Evolutionary conservation across 2,329 filamentous ascomycete genomes (phyloP), one percentile per base, ranked within the genome.

Genomic region (Trichoderma sp.): DNA sequence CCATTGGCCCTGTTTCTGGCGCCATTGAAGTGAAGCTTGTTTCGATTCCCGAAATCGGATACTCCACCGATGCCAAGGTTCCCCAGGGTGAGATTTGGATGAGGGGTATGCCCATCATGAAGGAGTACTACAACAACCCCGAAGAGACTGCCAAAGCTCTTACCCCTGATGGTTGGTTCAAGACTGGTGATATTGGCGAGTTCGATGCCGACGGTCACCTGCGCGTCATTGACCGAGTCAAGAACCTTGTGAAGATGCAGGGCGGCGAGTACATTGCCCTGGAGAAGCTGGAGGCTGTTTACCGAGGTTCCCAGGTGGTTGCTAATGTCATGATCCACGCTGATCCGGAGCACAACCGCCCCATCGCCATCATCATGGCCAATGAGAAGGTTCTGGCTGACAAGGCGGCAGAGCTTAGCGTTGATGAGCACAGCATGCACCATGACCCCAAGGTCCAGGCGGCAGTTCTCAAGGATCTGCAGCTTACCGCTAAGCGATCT

Each of bases 231-330:
- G 96, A 98, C 84, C 94, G 96, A 80, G 95, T 98, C 91, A 98
- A 98, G 92, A 98, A 98, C 86, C 88, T 98, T 74, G 94, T 98
- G 85, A 98, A 98, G 91, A 95, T 97, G 78, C 90, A 94, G 78
- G 95, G 95, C 76, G 96, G 96, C 79, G 96, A 98, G 88, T 98
- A 98, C 85, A 97, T 98, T 83, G 97, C 96, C 27, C 90, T 99
- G 4, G 96, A 98, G 87, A 98, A 95, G 88, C 91, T 98, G 76
- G 96, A 98, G 86, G 93, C 95, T 3, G 89, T 97, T 73, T 98
- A 98, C 87, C 93, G 95, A 77, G 92, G 94, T 63, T 91, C 90
- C 11, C 89, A 91, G n/a, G 90, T 93, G 11, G 94, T 98, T 24
- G 90, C 90, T 76, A 97, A 97, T 85, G 91, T 98, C 82, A 97